These are phyloP conservation scores for Sistotremastrum niveocremeum DNA, from an alignment of 768 basidiomycete species.

Conservation along the genomic window DNA sequence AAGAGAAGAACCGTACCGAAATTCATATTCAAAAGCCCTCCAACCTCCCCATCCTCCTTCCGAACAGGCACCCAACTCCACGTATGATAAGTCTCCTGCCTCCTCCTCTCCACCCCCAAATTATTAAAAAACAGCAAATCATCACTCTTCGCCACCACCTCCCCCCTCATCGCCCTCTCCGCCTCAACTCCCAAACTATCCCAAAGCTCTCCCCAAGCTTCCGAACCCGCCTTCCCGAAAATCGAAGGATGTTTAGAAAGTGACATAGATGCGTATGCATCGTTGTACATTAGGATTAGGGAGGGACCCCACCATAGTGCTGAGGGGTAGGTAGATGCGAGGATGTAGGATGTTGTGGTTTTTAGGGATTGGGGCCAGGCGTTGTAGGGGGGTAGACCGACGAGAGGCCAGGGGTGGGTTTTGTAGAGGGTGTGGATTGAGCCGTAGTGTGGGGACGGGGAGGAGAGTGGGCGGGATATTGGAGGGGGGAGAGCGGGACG, in stretches of 20 bases:
- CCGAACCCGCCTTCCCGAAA: constrained; percentile 10
- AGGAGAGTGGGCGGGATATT: neutral
- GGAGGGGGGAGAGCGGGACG: constrained; percentile 6
- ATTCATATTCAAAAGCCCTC: constrained; percentile 9
- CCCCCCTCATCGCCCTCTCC: constrained; percentile 7
- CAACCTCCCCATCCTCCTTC: constrained; percentile 8
- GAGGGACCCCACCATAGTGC: constrained; percentile 13
- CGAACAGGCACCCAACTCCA: constrained; percentile 14
- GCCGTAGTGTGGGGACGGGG: too few relatives aligned
- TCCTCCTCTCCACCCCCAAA: constrained; percentile 8
- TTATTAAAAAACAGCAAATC: constrained; percentile 12
- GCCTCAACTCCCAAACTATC: constrained; percentile 10
- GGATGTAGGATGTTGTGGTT: neutral
- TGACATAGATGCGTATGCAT: constrained; percentile 11
- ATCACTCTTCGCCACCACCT: constrained; percentile 9
- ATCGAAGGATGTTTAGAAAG: constrained; percentile 12
- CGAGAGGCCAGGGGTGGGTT: neutral
- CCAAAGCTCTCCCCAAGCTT: constrained; percentile 15
- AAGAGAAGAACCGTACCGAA: neutral
- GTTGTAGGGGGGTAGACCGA: neutral
- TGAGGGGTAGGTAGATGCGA: constrained; percentile 1
- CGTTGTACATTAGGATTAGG: constrained; percentile 12
- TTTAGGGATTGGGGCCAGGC: neutral
- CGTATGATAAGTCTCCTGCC: constrained; percentile 12
- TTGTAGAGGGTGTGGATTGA: neutral